phyloP scores from a whole-genome alignment of 495 filamentous ascomycete species.

The Echria macrotheca region DNA sequence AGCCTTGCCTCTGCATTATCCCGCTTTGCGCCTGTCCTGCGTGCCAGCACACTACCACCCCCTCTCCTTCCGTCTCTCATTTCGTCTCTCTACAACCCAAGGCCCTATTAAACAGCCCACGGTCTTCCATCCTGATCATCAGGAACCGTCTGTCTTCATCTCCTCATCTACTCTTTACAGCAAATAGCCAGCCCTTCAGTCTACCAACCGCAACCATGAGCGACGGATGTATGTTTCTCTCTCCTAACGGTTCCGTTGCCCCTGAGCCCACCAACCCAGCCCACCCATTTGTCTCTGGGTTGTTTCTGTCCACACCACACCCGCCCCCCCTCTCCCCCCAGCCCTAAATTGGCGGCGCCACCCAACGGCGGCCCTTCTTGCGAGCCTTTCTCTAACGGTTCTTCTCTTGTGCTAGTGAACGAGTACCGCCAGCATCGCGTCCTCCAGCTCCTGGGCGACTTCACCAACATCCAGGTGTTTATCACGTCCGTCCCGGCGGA shows the following conservation, averaged over 20 bases:
- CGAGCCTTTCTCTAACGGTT: too few species aligned
- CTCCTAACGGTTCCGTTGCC: background rate
- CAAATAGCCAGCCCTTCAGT: too few species aligned
- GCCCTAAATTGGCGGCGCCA: constrained; percentile 4
- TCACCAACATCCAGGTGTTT: constrained; percentile 73
- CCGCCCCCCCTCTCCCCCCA: background rate
- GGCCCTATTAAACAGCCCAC: background rate
- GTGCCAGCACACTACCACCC: background rate
- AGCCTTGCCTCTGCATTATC: constrained; percentile 17
- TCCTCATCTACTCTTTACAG: too few species aligned
- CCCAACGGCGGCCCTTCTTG: too few species aligned
- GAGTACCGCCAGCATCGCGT: constrained; percentile 75
- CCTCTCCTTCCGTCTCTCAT: background rate
- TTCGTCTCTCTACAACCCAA: background rate
- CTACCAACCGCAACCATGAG: constrained; percentile 19
- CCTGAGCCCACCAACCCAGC: background rate
- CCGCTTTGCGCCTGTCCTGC: too few species aligned
- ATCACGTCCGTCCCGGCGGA: constrained; percentile 65
- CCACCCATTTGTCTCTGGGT: background rate
- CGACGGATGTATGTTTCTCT: constrained; percentile 32
- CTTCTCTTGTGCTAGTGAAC: too few species aligned
- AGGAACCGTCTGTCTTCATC: background rate
- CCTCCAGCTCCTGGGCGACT: constrained; percentile 79
- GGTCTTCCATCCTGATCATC: background rate
- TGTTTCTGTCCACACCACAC: background rate